Evolutionary conservation across 257 asterid genomes (phyloP).

Genomic region (Solanum bulbocastanum): DNA sequence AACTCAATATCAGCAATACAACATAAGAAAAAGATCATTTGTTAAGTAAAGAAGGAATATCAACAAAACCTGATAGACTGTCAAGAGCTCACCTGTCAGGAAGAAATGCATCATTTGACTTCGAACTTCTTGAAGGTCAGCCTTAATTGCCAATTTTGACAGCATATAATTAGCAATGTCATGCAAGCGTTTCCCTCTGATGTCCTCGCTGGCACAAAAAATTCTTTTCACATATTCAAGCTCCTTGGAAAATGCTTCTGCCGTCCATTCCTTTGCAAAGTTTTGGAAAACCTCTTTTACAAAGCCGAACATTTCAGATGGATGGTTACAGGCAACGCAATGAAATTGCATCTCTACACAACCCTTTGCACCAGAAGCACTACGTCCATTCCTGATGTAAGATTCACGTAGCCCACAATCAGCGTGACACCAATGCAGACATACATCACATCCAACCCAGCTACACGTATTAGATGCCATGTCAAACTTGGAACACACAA

Average conservation of each 20-base stretch:
- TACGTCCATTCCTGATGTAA: constrained; percentile 65
- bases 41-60: not conserved
- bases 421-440: constrained; percentile 97
- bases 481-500: constrained; percentile 91
- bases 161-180: constrained; percentile 53
- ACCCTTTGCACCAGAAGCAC: constrained; percentile 57
- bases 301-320: constrained; percentile 98
- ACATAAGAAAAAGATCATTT: not conserved
- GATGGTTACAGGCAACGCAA: constrained; percentile 93
- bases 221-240: constrained; percentile 70
- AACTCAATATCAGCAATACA: not conserved
- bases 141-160: constrained; percentile 46
- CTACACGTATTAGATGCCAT: constrained; percentile 89
- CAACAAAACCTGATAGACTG: not conserved
- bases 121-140: constrained; percentile 55
- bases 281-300: constrained; percentile 90
- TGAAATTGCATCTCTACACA: constrained; percentile 89
- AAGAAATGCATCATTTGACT: constrained; percentile 52
- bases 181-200: constrained; percentile 68
- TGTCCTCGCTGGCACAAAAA: constrained; percentile 66
- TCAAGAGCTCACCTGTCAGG: constrained; percentile 44
- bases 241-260: constrained; percentile 73
- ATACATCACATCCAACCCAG: constrained; percentile 98
- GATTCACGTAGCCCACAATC: constrained; percentile 89
- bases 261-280: constrained; percentile 76